Evolutionary conservation across 495 filamentous ascomycete genomes (phyloP).

Genomic region (Aspergillus sclerotiicarbonarius): DNA sequence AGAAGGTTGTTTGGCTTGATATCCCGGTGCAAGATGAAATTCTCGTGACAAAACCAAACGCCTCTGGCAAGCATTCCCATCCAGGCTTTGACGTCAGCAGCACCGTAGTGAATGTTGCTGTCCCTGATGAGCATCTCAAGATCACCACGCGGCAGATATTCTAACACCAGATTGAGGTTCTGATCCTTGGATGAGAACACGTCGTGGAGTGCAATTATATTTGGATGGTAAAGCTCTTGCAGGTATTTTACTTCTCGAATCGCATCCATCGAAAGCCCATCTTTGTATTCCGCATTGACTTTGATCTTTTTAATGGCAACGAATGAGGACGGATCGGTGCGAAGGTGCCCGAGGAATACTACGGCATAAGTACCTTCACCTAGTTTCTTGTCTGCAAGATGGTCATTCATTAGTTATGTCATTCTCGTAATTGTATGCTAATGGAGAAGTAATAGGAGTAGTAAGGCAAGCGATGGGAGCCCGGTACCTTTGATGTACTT

Average conservation of each 20-base stretch:
- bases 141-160: constrained; percentile 87
- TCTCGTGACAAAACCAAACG: constrained; percentile 96
- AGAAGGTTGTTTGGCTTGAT: constrained; percentile 99
- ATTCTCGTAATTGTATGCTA: neutral
- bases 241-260: constrained; percentile 93
- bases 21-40: constrained; percentile 91
- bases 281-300: constrained; percentile 75
- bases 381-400: constrained; percentile 69
- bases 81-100: constrained; percentile 95
- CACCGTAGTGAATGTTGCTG: constrained; percentile 67
- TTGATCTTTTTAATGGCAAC: constrained; percentile 99
- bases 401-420: constrained; percentile 9
- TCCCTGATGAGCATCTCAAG: constrained; percentile 92
- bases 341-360: constrained; percentile 83
- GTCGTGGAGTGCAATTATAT: constrained; percentile 86
- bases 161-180: constrained; percentile 91
- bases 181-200: constrained; percentile 92
- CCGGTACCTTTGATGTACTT: constrained; percentile 83
- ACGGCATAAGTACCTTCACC: constrained; percentile 97
- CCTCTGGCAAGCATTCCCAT: constrained; percentile 94
- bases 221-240: constrained; percentile 92
- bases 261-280: constrained; percentile 90
- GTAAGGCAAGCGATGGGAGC: neutral
- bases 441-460: neutral
- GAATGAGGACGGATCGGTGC: constrained; percentile 59